Conservation (phyloP, 2,329 filamentous ascomycete species). For the Chrysosporium keratinophilum region DNA sequence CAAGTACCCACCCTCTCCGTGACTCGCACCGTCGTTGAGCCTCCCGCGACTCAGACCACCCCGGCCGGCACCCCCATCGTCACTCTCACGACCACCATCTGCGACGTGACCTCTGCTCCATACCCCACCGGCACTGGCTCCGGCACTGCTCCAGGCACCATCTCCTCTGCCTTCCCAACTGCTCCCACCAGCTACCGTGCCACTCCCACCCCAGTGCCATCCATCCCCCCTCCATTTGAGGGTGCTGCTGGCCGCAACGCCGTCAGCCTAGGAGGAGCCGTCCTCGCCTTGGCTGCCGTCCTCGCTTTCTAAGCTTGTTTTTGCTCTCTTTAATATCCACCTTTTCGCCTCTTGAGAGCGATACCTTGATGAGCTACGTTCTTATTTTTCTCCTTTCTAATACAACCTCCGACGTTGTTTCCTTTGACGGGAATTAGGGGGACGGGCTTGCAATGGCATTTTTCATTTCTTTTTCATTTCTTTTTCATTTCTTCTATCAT, state of each 20-base stretch:
- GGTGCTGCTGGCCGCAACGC: conserved; percentile 15
- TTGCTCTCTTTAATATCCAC: not conserved
- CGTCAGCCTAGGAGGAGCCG: conserved; percentile 14
- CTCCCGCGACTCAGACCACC: conserved; percentile 6
- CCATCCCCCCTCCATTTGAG: conserved; percentile 12
- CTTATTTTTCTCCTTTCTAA: not conserved
- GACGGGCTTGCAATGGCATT: not conserved
- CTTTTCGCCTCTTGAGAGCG: not conserved
- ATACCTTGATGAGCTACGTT: conserved; percentile 10
- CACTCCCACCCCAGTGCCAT: conserved; percentile 13
- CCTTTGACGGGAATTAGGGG: not conserved
- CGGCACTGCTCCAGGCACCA: conserved; percentile 15
- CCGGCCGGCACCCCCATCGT: conserved; percentile 10
- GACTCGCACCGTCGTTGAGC: conserved; percentile 10
- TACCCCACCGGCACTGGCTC: conserved; percentile 15
- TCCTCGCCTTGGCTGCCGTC: conserved; percentile 16
- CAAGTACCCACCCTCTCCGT: conserved; percentile 8
- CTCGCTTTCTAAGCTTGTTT: conserved; percentile 17
- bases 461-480: not conserved
- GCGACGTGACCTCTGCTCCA: conserved; percentile 16
- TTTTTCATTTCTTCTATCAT: conserved; percentile 1
- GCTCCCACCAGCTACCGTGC: conserved; percentile 7
- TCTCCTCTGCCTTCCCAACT: conserved; percentile 9
- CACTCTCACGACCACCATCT: conserved; percentile 21
- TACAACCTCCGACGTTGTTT: not conserved